A percentile compares a stretch with the other conserved stretches of the same genome.
These are phyloP conservation scores for Ramalina intermedia DNA, from an alignment of 495 filamentous ascomycete genomes.

Conservation along the genomic window DNA sequence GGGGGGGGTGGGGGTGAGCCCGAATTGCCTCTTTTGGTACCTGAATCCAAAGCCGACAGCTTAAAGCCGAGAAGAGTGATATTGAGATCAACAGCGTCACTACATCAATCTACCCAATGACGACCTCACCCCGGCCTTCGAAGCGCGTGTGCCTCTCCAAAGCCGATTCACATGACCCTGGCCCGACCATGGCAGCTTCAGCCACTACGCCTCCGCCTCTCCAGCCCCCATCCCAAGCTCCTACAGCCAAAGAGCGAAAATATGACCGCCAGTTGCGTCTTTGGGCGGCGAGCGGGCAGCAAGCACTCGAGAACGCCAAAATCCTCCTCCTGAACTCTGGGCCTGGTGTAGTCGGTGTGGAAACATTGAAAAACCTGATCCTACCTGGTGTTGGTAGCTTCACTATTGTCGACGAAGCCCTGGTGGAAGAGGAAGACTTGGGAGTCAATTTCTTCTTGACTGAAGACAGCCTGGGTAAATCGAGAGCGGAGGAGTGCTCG, in stretches of 20 bases:
- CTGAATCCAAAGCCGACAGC: too few relatives aligned
- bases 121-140: too few relatives aligned
- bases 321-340: constrained; percentile 73
- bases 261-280: constrained; percentile 93
- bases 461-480: constrained; percentile 57
- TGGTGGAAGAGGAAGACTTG: constrained; percentile 67
- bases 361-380: constrained; percentile 92
- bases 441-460: constrained; percentile 97
- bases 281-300: constrained; percentile 87
- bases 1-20: too few relatives aligned
- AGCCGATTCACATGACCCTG: too few relatives aligned
- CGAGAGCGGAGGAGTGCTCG: constrained; percentile 65
- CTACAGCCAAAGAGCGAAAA: constrained; percentile 77
- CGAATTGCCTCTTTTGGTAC: too few relatives aligned
- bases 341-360: constrained; percentile 65
- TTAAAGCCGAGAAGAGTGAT: too few relatives aligned
- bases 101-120: too few relatives aligned
- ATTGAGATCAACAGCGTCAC: too few relatives aligned
- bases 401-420: constrained; percentile 71
- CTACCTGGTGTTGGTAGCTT: constrained; percentile 89
- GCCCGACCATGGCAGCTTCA: constrained; percentile 7
- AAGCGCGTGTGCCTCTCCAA: too few relatives aligned
- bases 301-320: constrained; percentile 76
- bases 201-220: constrained; percentile 12
- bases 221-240: constrained; percentile 18